Percentiles rank a stretch among this genome's conserved stretches.
Evolutionary conservation across 768 basidiomycete genomes (phyloP).

Genomic region (Tulasnella sp.): DNA sequence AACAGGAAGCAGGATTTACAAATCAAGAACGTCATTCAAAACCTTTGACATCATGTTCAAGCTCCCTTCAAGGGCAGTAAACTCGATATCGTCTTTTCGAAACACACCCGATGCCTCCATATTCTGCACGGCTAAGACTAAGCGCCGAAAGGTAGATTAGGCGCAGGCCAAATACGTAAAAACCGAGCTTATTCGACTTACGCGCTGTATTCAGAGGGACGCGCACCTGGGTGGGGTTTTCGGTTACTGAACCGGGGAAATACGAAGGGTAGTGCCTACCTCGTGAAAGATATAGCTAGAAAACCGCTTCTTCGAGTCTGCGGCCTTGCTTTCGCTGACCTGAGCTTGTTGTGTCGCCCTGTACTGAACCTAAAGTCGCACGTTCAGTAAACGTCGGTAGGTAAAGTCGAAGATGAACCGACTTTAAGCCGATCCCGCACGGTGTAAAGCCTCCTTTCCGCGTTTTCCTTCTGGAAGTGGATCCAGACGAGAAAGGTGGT

Average conservation of each 20-base stretch:
- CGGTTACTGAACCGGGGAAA: neutral
- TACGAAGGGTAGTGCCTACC: constrained; percentile 2
- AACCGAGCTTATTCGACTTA: constrained; percentile 14
- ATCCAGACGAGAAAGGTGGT: constrained; percentile 28
- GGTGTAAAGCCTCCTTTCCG: constrained; percentile 55
- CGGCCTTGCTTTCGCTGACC: constrained; percentile 55
- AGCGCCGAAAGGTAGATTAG: neutral
- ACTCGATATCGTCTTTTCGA: constrained; percentile 69
- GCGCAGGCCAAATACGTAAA: neutral
- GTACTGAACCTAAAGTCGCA: constrained; percentile 34
- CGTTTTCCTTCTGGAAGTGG: constrained; percentile 52
- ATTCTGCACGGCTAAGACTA: constrained; percentile 79
- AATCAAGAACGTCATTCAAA: constrained; percentile 28
- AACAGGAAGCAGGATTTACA: constrained; percentile 30
- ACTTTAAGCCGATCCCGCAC: constrained; percentile 68
- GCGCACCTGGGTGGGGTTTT: constrained; percentile 26
- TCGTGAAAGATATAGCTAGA: constrained; percentile 40
- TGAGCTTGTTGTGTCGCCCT: constrained; percentile 49
- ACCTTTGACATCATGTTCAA: constrained; percentile 80
- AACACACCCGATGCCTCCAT: constrained; percentile 70
- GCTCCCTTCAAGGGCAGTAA: constrained; percentile 69
- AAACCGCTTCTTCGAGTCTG: constrained; percentile 32
- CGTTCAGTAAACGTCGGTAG: neutral
- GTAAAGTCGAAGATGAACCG: neutral
- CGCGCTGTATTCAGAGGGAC: constrained; percentile 41